Conservation (phyloP, 2,329 filamentous ascomycete species). For the Aspergillus sp. region DNA sequence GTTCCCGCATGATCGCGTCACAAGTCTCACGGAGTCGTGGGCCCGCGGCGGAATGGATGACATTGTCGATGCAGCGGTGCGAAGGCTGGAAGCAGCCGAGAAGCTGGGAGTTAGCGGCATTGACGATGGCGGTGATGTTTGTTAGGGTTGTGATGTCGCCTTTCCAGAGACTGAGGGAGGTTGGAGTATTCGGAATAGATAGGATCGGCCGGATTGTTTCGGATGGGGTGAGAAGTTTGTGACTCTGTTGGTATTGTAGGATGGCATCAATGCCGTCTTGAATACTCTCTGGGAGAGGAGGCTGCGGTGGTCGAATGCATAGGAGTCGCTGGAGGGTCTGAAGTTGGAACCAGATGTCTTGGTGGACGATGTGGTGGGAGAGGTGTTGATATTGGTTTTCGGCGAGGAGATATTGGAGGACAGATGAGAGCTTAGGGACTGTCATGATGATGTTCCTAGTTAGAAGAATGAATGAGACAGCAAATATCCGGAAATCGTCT, state of each 20-base stretch:
- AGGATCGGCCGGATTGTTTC: constrained; percentile 1
- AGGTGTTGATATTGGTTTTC: background rate
- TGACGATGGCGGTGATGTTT: constrained; percentile 17
- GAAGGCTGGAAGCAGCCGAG: constrained; percentile 17
- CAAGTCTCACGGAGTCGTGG: constrained; percentile 16
- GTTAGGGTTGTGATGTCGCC: constrained; percentile 17
- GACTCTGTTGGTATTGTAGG: constrained; percentile 7
- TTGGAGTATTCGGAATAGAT: background rate
- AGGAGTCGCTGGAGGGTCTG: constrained; percentile 7
- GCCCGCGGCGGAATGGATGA: constrained; percentile 17
- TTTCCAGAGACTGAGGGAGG: constrained; percentile 12
- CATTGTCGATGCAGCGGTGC: constrained; percentile 19
- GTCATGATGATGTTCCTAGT: background rate
- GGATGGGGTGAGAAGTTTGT: constrained; percentile 8
- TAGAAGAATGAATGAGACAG: background rate
- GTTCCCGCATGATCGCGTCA: constrained; percentile 7
- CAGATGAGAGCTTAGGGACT: background rate
- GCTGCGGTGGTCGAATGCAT: constrained; percentile 6
- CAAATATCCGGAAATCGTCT: background rate
- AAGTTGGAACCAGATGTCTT: constrained; percentile 13
- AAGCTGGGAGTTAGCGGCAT: constrained; percentile 15
- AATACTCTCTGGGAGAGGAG: constrained; percentile 3
- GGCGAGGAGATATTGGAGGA: background rate
- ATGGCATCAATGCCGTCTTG: constrained; percentile 8
- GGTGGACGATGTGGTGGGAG: background rate